Conservation (phyloP, 1,284 basidiomycete genomes). For the Vanrija sp. region DNA sequence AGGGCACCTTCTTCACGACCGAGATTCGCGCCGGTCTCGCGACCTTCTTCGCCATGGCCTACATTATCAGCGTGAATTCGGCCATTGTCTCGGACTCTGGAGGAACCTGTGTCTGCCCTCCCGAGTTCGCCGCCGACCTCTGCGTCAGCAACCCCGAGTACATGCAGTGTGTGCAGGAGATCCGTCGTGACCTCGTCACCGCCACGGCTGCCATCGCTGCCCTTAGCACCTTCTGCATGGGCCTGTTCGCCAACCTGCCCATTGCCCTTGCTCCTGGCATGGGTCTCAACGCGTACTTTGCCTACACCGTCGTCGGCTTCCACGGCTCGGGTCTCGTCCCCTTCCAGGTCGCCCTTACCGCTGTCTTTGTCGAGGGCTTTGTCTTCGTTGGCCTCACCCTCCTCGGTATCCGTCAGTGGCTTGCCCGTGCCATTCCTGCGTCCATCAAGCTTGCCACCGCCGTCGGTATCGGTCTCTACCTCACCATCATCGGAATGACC, state of each 20-base stretch:
- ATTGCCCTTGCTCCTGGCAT: slow-evolving; percentile 67
- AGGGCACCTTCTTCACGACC: slow-evolving; percentile 72
- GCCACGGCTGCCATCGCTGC: slow-evolving; percentile 71
- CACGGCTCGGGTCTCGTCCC: slow-evolving; percentile 65
- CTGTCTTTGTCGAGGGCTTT: slow-evolving; percentile 85
- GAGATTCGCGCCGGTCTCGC: slow-evolving; percentile 77
- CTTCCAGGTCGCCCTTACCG: slow-evolving; percentile 77
- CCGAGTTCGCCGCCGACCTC: slow-evolving; percentile 39
- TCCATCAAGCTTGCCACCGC: slow-evolving; percentile 80
- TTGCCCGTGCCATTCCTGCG: slow-evolving; percentile 80
- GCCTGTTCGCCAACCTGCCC: slow-evolving; percentile 75
- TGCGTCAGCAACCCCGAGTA: slow-evolving; percentile 60
- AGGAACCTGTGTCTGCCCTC: slow-evolving; percentile 72
- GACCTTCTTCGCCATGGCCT: slow-evolving; percentile 63
- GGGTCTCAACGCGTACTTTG: slow-evolving; percentile 84
- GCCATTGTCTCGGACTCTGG: slow-evolving; percentile 71
- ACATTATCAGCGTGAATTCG: slow-evolving; percentile 46
- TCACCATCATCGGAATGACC: slow-evolving; percentile 52
- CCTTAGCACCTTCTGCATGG: slow-evolving; percentile 75
- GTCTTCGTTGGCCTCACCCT: slow-evolving; percentile 78
- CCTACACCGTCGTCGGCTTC: slow-evolving; percentile 81
- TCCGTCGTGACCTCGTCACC: slow-evolving; percentile 59
- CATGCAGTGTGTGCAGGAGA: slow-evolving; percentile 61
- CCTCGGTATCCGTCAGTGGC: slow-evolving; percentile 83
- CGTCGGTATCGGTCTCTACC: slow-evolving; percentile 78